Evolutionary conservation across 495 filamentous ascomycete genomes (phyloP).

Genomic region (Hamigera avellanea): DNA sequence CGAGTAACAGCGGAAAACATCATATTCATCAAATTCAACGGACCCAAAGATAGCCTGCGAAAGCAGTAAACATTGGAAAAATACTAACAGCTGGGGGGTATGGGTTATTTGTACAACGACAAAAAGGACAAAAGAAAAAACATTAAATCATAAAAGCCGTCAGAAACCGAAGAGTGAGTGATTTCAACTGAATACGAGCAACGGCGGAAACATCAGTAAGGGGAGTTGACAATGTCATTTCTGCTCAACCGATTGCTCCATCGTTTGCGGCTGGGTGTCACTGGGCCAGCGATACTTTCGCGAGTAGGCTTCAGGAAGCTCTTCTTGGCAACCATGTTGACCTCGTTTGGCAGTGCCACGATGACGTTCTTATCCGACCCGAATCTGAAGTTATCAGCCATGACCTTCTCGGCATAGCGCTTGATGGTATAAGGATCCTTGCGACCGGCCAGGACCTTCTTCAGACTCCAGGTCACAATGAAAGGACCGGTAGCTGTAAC

Average conservation of each 20-base stretch:
- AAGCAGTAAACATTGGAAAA: neutral
- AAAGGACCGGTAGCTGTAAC: conserved; percentile 96
- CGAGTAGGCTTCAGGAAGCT: conserved; percentile 79
- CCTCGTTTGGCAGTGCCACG: conserved; percentile 90
- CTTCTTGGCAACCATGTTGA: conserved; percentile 87
- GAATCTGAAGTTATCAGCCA: conserved; percentile 98
- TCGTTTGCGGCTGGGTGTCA: conserved; percentile 38
- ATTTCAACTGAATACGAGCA: conserved; percentile 1
- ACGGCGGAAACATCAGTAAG: conserved; percentile 42
- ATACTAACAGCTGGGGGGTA: conserved; percentile 23
- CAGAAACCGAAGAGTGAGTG: conserved; percentile 3
- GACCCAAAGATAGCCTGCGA: too few relatives aligned
- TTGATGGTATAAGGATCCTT: conserved; percentile 94
- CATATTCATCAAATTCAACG: too few relatives aligned
- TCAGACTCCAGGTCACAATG: conserved; percentile 91
- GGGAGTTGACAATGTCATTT: conserved; percentile 76
- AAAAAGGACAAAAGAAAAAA: conserved; percentile 5
- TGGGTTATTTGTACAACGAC: conserved; percentile 22
- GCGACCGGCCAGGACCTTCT: conserved; percentile 65
- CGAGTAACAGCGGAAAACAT: too few relatives aligned
- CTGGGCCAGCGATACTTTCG: conserved; percentile 73
- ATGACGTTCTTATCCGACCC: conserved; percentile 96
- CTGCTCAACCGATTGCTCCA: conserved; percentile 48
- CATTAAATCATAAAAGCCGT: conserved; percentile 6
- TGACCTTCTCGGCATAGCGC: conserved; percentile 87